Conservation (phyloP, 331 rosid genomes). For the Malus hybrid region DNA sequence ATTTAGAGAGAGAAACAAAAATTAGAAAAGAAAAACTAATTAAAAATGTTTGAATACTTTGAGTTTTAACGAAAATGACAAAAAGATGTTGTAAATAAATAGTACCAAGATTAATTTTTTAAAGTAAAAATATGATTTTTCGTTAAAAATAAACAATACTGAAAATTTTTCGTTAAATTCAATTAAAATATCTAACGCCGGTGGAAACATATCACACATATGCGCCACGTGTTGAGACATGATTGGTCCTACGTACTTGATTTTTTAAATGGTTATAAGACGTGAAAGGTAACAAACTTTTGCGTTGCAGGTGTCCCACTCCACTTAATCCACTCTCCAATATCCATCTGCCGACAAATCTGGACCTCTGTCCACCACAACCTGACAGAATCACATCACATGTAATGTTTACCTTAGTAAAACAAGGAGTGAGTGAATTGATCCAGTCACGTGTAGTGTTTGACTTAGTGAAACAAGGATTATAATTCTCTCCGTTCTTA, state of each 20-base stretch:
- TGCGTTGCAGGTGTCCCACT: background rate
- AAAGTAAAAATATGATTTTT: no score
- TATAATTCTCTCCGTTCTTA: no score
- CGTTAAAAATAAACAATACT: no score
- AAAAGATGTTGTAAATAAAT: background rate
- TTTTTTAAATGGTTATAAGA: background rate
- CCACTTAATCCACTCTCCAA: background rate
- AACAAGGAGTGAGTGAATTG: no score
- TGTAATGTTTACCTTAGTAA: background rate
- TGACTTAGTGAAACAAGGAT: background rate
- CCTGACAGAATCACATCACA: background rate
- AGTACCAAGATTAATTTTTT: no score
- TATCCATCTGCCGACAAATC: background rate
- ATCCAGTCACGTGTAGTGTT: no score
- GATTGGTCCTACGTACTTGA: background rate
- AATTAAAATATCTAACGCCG: background rate
- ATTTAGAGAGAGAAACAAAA: background rate
- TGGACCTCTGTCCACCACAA: background rate
- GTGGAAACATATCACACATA: no score
- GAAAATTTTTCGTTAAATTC: background rate
- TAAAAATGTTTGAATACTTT: no score
- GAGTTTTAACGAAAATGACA: no score
- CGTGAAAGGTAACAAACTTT: background rate
- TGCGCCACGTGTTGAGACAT: background rate
- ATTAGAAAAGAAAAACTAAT: no score